Evolutionary conservation across 805 yeast species (phyloP).

Genomic region (Lipomyces orientalis): DNA sequence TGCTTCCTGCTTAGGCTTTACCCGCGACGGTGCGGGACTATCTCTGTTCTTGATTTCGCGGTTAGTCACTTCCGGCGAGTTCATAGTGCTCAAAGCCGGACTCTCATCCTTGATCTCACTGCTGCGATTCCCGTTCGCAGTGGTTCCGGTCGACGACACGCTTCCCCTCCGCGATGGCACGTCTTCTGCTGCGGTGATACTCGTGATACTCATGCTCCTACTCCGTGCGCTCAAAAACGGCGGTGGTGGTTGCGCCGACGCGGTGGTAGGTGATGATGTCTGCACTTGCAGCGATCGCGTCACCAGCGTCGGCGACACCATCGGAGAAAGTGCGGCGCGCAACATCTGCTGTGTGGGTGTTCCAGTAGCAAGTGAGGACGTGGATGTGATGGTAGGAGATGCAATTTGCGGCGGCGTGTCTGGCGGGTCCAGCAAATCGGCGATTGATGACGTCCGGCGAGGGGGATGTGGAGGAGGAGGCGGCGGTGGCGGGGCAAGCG

Average conservation of each 20-base stretch:
- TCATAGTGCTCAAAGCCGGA: conserved; percentile 2
- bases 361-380: conserved; percentile 5
- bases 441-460: conserved; percentile 27
- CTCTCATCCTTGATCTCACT: conserved; percentile 5
- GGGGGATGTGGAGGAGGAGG: conserved; percentile 17
- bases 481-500: conserved; percentile 9
- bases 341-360: conserved; percentile 12
- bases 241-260: background rate
- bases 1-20: background rate
- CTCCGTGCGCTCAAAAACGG: conserved; percentile 14
- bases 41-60: background rate
- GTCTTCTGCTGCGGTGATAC: conserved; percentile 13
- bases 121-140: background rate
- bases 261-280: conserved; percentile 3
- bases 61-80: background rate
- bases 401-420: conserved; percentile 16
- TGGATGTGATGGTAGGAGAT: conserved; percentile 13
- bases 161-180: conserved; percentile 10
- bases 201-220: conserved; percentile 32
- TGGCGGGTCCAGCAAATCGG: conserved; percentile 25
- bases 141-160: conserved; percentile 10
- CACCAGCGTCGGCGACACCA: conserved; percentile 10
- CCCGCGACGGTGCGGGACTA: background rate
- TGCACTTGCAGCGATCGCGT: conserved; percentile 4
- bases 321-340: conserved; percentile 9